Evolutionary conservation across 2,329 filamentous ascomycete species (phyloP), one percentile per base, ranked within the genome.

Genomic region (Sclerotinia minor): DNA sequence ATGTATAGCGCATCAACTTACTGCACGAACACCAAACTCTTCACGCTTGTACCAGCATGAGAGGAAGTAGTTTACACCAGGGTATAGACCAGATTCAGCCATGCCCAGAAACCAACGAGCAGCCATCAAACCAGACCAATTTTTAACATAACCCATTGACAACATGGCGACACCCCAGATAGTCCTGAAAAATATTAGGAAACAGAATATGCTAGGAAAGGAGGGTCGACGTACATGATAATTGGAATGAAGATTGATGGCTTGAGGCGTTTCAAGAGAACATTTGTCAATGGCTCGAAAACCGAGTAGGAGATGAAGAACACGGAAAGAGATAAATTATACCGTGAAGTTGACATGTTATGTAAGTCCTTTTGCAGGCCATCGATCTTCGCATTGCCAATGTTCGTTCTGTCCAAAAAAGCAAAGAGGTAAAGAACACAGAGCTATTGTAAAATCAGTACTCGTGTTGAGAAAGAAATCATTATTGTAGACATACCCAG

Each of bases 221-320:
- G 13, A 41, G 44, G 15, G 32, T 2, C 80, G 1, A 84, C 82
- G 72, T 85, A 83, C 89, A 97, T 96, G 75, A 95, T 96, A 44
- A 85, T 81, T 1, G 93, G 90, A 68, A 96, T 87, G 76, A 96
- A 97, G 65, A 94, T 80, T 53, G 89, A 92, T 0, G 93, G 93
- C 0, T 87, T 84, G 70, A 92, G 80, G 24, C 83, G 84, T 81
- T 93, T 93, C 58, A 94, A 80, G 45, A 92, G 79, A 68, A 93
- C 85, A 76, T 91, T 91, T 72, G 87, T 89, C 0, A 89, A 87
- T 60, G 93, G 90, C 80, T 92, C 88, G 70, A 92, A 93, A 45
- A 93, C 79, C 2, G 91, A 84, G 77, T 97, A 97, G 0, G 90
- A 92, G 63, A 96, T 83, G 80, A 96, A 96, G 80, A 96, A 96